Evolutionary conservation across 495 filamentous ascomycete genomes (phyloP), one percentile per base, ranked within the genome.

Genomic region (Podospora comata): DNA sequence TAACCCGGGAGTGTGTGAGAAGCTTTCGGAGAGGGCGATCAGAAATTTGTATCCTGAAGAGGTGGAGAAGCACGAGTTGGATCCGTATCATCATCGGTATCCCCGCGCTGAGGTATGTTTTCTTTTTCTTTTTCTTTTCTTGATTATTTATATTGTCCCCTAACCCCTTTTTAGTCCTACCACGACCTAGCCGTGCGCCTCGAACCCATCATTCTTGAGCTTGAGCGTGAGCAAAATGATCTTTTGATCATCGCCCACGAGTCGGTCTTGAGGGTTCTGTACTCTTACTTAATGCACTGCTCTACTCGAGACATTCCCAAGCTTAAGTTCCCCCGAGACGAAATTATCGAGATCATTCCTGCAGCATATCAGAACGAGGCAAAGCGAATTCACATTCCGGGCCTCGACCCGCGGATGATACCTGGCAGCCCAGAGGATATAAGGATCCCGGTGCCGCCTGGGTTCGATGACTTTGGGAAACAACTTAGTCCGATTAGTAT

Each of bases 341-440:
- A 98, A 76, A 97, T 99, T 72, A 93, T 99, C 74, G 96, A 99
- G 85, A 97, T 99, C 66, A 97, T 99, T 65, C 96, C 96, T 2
- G 92, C 94, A 62, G 93, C 92, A 55, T 99, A 99, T 76, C 93
- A 97, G 78, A 99, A 99, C 77, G 90, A 92, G 76, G 91, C 93
- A 19, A 92, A 91, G 73, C 88, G 94, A 65, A 91, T 99, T 71
- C 87, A 89, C 70, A 75, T 84, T 26, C 81, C 81, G 13, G 82
- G 82, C 11, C 75, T 84, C 15, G 82, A 84, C 58, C 82, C 81
- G 5, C 78, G 68, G 58, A 76, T 75, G 15, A 77, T 82, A 3
- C 90, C 91, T 2, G 86, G 85, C 39, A 93, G 90, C 3, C 93
- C 93, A 0, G 90, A 96, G 78, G 92, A 93, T 68, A 89, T 96